Percentiles rank a stretch among this genome's conserved stretches.
Conservation (phyloP, 2,329 filamentous ascomycete species). For the Aspergillus brasiliensis region DNA sequence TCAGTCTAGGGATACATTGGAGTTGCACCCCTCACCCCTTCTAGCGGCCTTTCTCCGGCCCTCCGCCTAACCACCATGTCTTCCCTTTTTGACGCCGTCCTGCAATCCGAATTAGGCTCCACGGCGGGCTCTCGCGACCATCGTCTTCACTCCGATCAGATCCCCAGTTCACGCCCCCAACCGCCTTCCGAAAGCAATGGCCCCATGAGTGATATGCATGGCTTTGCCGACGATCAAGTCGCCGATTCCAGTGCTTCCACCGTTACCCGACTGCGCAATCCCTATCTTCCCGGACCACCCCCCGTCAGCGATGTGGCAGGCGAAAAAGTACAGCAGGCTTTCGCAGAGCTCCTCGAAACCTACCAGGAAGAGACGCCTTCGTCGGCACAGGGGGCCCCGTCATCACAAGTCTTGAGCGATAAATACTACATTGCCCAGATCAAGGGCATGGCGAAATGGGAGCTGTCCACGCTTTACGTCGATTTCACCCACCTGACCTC, state of each 20-base stretch:
- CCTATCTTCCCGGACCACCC: conserved; percentile 56
- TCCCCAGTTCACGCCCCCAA: conserved; percentile 58
- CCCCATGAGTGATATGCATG: conserved; percentile 59
- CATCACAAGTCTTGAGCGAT: conserved; percentile 58
- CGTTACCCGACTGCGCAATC: conserved; percentile 50
- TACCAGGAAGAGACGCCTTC: conserved; percentile 60
- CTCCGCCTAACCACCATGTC: conserved; percentile 38
- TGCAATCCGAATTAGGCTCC: conserved; percentile 46
- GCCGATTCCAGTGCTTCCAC: conserved; percentile 57
- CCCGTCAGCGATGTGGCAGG: conserved; percentile 63
- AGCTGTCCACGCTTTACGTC: conserved; percentile 66
- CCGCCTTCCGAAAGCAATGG: conserved; percentile 54
- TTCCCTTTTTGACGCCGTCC: conserved; percentile 44
- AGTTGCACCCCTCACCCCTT: not conserved
- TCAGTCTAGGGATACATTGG: not conserved
- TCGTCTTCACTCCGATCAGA: conserved; percentile 40
- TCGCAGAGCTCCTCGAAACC: conserved; percentile 65
- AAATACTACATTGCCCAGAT: conserved; percentile 70
- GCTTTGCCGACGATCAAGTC: conserved; percentile 64
- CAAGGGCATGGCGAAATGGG: conserved; percentile 62
- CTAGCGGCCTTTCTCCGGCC: conserved; percentile 26
- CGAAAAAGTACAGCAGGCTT: conserved; percentile 63
- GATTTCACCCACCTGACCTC: conserved; percentile 76
- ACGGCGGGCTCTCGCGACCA: conserved; percentile 27
- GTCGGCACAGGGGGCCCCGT: conserved; percentile 54